These are phyloP conservation scores for Botrytis paeoniae DNA, from an alignment of 2,329 filamentous ascomycete genomes.

Conservation along the genomic window DNA sequence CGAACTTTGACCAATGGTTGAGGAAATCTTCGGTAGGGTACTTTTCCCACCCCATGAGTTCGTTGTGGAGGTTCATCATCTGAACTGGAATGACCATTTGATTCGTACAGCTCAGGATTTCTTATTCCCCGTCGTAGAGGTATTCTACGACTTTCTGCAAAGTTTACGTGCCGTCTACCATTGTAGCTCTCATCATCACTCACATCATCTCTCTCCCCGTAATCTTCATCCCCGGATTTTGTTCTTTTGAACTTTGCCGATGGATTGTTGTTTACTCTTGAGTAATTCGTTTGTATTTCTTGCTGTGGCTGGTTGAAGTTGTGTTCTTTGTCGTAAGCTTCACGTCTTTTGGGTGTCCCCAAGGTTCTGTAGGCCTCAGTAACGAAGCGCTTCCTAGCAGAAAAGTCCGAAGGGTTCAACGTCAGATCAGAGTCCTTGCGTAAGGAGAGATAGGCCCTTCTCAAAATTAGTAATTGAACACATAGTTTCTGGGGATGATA, in stretches of 20 bases:
- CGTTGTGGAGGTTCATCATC: background rate
- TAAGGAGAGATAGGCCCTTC: background rate
- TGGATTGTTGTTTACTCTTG: background rate
- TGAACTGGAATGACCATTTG: background rate
- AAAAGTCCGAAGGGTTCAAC: background rate
- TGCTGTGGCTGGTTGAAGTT: background rate
- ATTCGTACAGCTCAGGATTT: background rate
- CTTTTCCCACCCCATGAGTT: background rate
- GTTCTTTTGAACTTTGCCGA: background rate
- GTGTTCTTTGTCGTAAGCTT: background rate
- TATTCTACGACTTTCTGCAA: background rate
- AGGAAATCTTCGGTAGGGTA: background rate
- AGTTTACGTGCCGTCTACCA: background rate
- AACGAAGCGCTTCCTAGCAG: background rate
- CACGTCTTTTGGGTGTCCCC: background rate
- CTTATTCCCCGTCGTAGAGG: background rate
- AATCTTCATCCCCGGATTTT: background rate
- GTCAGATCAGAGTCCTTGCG: background rate
- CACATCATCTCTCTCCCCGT: background rate
- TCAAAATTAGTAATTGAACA: background rate
- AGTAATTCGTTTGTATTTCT: background rate
- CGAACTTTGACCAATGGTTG: background rate
- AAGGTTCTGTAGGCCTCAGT: background rate
- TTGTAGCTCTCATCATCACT: background rate
- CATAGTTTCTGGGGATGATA: background rate